A percentile compares a stretch with the other conserved stretches of the same genome.
phyloP scores from a whole-genome alignment of 2,329 filamentous ascomycete species.

The Penicillium aurantiogriseum region DNA sequence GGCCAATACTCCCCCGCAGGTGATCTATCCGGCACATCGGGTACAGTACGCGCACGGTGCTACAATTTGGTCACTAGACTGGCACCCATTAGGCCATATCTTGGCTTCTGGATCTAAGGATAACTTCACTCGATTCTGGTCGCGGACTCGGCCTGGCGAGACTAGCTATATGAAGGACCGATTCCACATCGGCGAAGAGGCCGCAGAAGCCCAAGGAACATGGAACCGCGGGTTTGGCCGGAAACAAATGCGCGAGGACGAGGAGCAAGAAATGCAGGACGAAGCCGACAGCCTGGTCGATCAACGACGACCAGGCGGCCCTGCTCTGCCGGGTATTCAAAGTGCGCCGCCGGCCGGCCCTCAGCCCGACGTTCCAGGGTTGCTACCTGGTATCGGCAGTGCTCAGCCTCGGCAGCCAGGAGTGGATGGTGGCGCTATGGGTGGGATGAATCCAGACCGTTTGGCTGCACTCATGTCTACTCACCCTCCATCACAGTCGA shows the following conservation, averaged over 20 bases:
- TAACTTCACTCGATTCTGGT: constrained; percentile 95
- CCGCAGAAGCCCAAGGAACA: constrained; percentile 91
- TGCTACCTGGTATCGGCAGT: constrained; percentile 51
- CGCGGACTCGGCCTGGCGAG: constrained; percentile 83
- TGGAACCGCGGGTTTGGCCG: constrained; percentile 79
- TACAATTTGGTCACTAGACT: constrained; percentile 96
- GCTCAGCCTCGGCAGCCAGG: constrained; percentile 40
- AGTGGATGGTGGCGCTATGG: constrained; percentile 35
- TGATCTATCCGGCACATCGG: constrained; percentile 88
- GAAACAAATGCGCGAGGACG: constrained; percentile 80
- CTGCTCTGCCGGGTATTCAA: constrained; percentile 52
- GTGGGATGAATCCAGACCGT: constrained; percentile 50
- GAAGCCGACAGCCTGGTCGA: constrained; percentile 91
- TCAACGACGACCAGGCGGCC: constrained; percentile 72
- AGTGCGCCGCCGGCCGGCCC: constrained; percentile 50
- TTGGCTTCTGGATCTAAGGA: constrained; percentile 95
- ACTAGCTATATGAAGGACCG: constrained; percentile 81
- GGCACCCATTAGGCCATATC: constrained; percentile 95
- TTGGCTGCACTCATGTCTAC: constrained; percentile 48
- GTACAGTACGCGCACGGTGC: constrained; percentile 87
- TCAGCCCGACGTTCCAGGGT: constrained; percentile 46
- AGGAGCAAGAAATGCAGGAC: constrained; percentile 90
- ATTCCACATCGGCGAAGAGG: constrained; percentile 92
- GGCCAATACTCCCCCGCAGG: constrained; percentile 74
- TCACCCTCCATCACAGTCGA: constrained; percentile 37